Evolutionary conservation across 164 flowering plant species (phyloP), one percentile per base, ranked within the genome.

Genomic region (Kingdonia uniflora): DNA sequence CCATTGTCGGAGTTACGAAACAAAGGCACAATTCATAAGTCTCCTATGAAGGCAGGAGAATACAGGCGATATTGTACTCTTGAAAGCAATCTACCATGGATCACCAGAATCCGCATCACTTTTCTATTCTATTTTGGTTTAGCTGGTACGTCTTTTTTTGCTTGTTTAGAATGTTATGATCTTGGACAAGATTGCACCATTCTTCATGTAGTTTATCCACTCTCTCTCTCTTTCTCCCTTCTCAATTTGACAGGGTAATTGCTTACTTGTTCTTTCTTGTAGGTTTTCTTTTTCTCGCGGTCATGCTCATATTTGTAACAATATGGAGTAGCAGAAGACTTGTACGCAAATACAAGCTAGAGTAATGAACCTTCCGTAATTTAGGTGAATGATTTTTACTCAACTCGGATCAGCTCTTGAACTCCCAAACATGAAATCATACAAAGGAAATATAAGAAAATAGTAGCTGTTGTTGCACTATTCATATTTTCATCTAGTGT

Each of bases 1-100:
- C 62, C 76, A 24, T 54, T 77, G 38, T 62, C 67, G 3, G 81
- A 77, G 53, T 61, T 85, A 54, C 76, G 71, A 52, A 55, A 59
- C 26, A 29, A 29, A 12, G 64, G 26, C 33, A 40, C 3, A 16
- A 33, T 24, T 22, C 49, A 66, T 13, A 14, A 16, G 37, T 6
- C 50, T 37, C 37, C 54, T 1, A 16, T 15, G 19, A 48, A 62
- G 57, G 49, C 54, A 5, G 74, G 63, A 55, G 54, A 63, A 54
- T 11, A 52, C 45, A 39, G 20, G 62, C 64, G 56, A 22, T 71
- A 80, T 57, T 85, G 95, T 60, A 33, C 79, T 57, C 82, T 77
- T 49, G 95, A 85, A 71, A 68, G 63, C 49, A 55, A 62, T 63
- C 69, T 80, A 25, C 81, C 87, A 3, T 79, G 84, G 86, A 48